Base-by-base conservation (phyloP, 225 moss, liverwort and hornwort species). In the Marchantia polymorpha region DNA sequence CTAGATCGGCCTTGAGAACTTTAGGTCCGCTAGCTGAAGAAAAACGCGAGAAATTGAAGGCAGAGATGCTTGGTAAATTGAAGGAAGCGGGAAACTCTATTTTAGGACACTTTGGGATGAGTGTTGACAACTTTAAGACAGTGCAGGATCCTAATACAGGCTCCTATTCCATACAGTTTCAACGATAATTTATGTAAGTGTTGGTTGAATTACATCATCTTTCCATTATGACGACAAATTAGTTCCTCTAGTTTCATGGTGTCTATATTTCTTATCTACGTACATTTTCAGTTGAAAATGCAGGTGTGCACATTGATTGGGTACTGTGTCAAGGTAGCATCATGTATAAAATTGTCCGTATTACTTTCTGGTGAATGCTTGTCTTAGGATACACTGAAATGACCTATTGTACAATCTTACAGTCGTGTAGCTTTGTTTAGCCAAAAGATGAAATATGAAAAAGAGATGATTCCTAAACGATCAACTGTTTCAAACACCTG, bases 121-220 rank as follows among this genome's bases (percentile, higher is more conserved):
- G 97, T 77, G 83, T 95, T 77, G 95, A 99, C 72, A 95, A 99
- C 79, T 99, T 99, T 71, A 92, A 99, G 89, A 86, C 97, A 23
- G 97, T 95, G 22, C 85, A 95, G 83, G 97, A 99, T 75, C 97
- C 97, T 64, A 91, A 84, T 48, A 99, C 97, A 11, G 97, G 97
- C 50, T 90, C 90, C 53, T 99, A 99, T 55, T 99, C 97, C 75
- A 69, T 99, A 26, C 92, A 94, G 61, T 96, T 96, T 53, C 86
- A 86, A 68, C 84, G 84, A 31, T 84, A 12, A 56, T 29, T 10
- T 30, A 19, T 66, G 25, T 48, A 66, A 52, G 66, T 76, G 46
- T 59, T 70, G 0, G 5, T 59, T 14, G 29, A 73, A 26, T 55
- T 27, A 29, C 53, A 16, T 58, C 20, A 15, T 52, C 12, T 49